Base-by-base conservation (phyloP, 179 eudicot species). In the Corrigiola litoralis region DNA sequence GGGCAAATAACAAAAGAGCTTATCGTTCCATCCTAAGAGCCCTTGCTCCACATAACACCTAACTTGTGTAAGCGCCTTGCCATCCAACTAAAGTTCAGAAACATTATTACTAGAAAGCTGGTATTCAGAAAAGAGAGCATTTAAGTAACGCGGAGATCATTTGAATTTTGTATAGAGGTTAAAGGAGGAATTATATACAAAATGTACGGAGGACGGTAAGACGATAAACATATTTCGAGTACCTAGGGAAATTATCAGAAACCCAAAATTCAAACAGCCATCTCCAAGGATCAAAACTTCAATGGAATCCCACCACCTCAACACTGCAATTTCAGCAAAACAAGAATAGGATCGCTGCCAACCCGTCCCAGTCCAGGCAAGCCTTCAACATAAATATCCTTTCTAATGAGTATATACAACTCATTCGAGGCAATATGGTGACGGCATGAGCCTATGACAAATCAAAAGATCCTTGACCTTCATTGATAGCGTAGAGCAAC, bases 391-490 rank as follows among this genome's bases (percentile, higher is more conserved):
- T 12, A 33, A 50, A 31, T 8, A 24, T 16, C 74, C 49, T 16
- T n/a, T 45, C 37, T 16, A 61, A 54, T 42, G 28, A 53, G 40
- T 34, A 25, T 21, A 68, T 61, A 40, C 55, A 29, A 42, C 32
- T 46, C 63, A 42, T 34, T 4, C 8, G 7, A 16, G 54, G 46
- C 18, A 49, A 41, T 58, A 47, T 24, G 45, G 16, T 38, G 40
- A 57, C 28, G 9, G 29, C 23, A 27, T 21, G 20, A 56, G 14
- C 79, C 82, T n/a, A 92, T 32, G 99, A 95, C 83, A 92, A 81
- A 79, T 92, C 98, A 66, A 92, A 92, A 7, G 98, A 92, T 49
- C 98, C 98, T 61, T 90, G 98, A 38, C 98, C 98, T 80, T 92
- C 98, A 64, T 73, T 85, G 52, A 92, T 90, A 16, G 98, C 98